phyloP scores from a whole-genome alignment of 139 green algal genomes.

The Trebouxia sp. region DNA sequence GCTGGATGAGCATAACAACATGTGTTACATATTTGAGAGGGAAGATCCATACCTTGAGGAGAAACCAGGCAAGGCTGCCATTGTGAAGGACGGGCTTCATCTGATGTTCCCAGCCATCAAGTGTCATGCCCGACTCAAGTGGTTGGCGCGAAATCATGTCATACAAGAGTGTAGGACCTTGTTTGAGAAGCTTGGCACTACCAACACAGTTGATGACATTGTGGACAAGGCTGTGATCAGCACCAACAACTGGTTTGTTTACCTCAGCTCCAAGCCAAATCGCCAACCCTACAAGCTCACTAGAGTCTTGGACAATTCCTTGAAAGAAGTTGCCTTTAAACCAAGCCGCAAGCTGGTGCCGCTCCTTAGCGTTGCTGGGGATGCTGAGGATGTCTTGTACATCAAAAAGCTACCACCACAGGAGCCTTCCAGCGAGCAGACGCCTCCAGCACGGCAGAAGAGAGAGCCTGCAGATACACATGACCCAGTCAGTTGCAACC shows the following conservation, averaged over 20 bases:
- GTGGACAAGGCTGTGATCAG: constrained; percentile 21
- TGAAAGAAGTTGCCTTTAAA: background rate
- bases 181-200: constrained; percentile 27
- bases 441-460: background rate
- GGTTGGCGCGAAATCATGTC: constrained; percentile 18
- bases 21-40: constrained; percentile 30
- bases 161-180: background rate
- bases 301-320: background rate
- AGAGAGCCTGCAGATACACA: background rate
- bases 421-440: background rate
- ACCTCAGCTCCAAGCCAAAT: constrained; percentile 14
- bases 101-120: constrained; percentile 28
- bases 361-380: constrained; percentile 22
- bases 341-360: constrained; percentile 2
- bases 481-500: background rate
- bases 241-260: constrained; percentile 26
- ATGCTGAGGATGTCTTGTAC: constrained; percentile 13
- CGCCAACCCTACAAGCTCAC: constrained; percentile 16
- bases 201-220: constrained; percentile 21
- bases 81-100: constrained; percentile 22
- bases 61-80: constrained; percentile 6
- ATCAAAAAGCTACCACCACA: constrained; percentile 16
- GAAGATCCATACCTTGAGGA: constrained; percentile 18
- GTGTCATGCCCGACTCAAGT: background rate
- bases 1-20: constrained; percentile 22